Evolutionary conservation across 805 yeast species (phyloP).

Genomic region (Candida ovalis): DNA sequence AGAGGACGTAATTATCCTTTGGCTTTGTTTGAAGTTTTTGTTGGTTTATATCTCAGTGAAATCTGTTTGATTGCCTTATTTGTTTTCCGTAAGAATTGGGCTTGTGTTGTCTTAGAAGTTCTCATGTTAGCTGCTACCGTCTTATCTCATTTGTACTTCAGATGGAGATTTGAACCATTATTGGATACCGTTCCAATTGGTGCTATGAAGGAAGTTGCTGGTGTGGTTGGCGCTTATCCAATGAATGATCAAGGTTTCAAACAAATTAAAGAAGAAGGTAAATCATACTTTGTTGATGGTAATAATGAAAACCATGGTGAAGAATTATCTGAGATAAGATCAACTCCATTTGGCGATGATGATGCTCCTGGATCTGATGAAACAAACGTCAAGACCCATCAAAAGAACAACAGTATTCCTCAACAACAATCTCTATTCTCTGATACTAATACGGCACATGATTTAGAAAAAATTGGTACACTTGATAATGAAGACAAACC

Average conservation of each 20-base stretch:
- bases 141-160: slow-evolving; percentile 53
- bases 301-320: slow-evolving; percentile 25
- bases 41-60: slow-evolving; percentile 68
- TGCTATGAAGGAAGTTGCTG: slow-evolving; percentile 48
- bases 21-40: slow-evolving; percentile 69
- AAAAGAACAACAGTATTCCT: slow-evolving; percentile 3
- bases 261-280: slow-evolving; percentile 44
- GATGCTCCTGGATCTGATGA: background rate
- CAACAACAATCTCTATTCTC: slow-evolving; percentile 13
- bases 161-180: slow-evolving; percentile 56
- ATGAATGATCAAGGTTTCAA: slow-evolving; percentile 58
- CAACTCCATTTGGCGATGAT: slow-evolving; percentile 13
- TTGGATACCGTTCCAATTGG: slow-evolving; percentile 69
- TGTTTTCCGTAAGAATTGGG: slow-evolving; percentile 77
- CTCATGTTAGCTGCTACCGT: slow-evolving; percentile 57
- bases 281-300: slow-evolving; percentile 20
- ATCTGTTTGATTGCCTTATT: slow-evolving; percentile 66
- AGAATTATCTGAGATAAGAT: slow-evolving; percentile 22
- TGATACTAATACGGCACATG: slow-evolving; percentile 17
- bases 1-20: slow-evolving; percentile 73
- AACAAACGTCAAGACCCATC: slow-evolving; percentile 1
- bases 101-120: slow-evolving; percentile 66
- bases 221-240: slow-evolving; percentile 43
- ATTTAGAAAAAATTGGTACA: slow-evolving; percentile 13
- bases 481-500: slow-evolving; percentile 26